These are phyloP conservation scores for Suhomyces kunorum DNA, from an alignment of 1,139 yeast species.

Conservation along the genomic window DNA sequence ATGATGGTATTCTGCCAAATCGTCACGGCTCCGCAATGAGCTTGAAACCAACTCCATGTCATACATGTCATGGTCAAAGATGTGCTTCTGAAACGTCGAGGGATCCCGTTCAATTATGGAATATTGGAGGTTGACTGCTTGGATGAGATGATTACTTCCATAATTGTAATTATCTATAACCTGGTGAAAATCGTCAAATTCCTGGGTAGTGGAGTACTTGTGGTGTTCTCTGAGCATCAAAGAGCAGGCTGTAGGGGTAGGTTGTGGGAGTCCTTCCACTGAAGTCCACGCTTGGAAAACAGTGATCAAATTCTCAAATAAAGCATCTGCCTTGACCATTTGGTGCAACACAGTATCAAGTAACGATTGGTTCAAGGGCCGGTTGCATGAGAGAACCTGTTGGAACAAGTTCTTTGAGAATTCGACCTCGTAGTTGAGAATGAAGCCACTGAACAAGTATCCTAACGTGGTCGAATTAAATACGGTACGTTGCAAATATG, in stretches of 20 bases:
- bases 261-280: constrained; percentile 20
- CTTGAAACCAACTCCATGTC: constrained; percentile 23
- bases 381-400: constrained; percentile 22
- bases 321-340: constrained; percentile 31
- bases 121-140: constrained; percentile 27
- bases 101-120: constrained; percentile 31
- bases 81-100: constrained; percentile 26
- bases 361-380: constrained; percentile 25
- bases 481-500: constrained; percentile 20
- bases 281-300: constrained; percentile 34
- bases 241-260: constrained; percentile 32
- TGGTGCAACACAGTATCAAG: constrained; percentile 32
- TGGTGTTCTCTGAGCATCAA: constrained; percentile 32
- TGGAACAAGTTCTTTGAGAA: constrained; percentile 28
- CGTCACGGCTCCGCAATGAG: constrained; percentile 13
- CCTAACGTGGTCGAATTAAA: constrained; percentile 30
- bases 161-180: constrained; percentile 25
- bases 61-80: constrained; percentile 25
- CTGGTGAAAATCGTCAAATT: constrained; percentile 26
- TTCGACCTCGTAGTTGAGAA: constrained; percentile 37
- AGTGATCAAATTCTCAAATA: constrained; percentile 35
- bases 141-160: constrained; percentile 26
- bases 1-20: constrained; percentile 22
- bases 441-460: constrained; percentile 33
- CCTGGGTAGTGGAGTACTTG: constrained; percentile 32